A percentile compares a stretch with the other conserved stretches of the same genome.
Evolutionary conservation across 148 eudicot genomes (phyloP).

Genomic region (Gaultheria prostrata): DNA sequence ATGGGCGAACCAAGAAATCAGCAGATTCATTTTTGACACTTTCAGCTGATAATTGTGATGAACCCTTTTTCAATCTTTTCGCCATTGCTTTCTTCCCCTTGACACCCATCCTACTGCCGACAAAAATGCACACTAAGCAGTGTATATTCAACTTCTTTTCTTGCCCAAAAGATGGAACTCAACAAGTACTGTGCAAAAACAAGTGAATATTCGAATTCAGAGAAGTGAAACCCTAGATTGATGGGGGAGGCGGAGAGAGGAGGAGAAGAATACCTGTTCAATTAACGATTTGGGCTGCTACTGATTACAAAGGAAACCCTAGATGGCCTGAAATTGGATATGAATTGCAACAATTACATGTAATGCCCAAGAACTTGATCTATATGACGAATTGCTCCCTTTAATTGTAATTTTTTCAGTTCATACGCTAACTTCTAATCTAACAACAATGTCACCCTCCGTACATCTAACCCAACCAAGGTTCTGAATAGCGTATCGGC

Average conservation of each 20-base stretch:
- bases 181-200: not conserved
- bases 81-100: conserved; percentile 40
- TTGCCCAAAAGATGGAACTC: not conserved
- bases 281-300: not conserved
- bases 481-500: no score
- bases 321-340: not conserved
- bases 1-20: conserved; percentile 60
- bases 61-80: conserved; percentile 43
- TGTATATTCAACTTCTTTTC: not conserved
- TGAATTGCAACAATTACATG: not conserved
- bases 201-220: not conserved
- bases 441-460: no score
- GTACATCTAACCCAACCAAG: no score
- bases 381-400: not conserved
- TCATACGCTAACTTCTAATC: no score
- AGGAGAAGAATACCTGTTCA: not conserved
- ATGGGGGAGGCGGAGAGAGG: not conserved
- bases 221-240: not conserved
- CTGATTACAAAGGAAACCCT: not conserved
- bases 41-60: conserved; percentile 25
- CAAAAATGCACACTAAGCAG: not conserved
- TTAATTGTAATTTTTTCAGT: not conserved
- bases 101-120: conserved; percentile 34
- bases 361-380: not conserved
- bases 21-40: conserved; percentile 29